Base-by-base conservation (phyloP, 2,329 filamentous ascomycete species). In the Bisporella sp. region DNA sequence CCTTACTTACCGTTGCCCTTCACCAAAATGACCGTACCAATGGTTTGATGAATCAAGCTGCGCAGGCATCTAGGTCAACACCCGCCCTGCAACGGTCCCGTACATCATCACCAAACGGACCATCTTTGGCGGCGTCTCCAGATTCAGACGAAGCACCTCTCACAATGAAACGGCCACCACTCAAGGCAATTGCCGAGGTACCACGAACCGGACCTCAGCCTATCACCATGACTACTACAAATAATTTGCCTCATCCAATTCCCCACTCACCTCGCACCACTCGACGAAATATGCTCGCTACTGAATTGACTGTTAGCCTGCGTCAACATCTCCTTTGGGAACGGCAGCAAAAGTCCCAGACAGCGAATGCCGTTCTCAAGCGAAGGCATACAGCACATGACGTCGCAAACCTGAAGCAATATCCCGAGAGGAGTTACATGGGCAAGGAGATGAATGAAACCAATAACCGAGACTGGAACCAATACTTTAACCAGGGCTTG, bases 261-360 rank as follows among this genome's bases (percentile, higher is more conserved):
- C 87, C 89, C 1, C 78, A 96, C 57, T 97, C 93, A 5, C 93
- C 93, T 4, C 82, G 90, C 51, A 96, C 92, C 0, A 96, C 91
- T 0, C 82, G 93, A 47, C 82, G 91, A 54, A 95, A 96, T 69
- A 99, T 99, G 93, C 78, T 99, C 50, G 86, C 89, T 6, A 95
- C 89, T 0, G 93, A 99, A 71, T 75, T 99, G 49, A 96, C 92
- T 2, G 90, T 96, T 66, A 95, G 89, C 28, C 82, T 99, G 4
- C 83, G 93, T 28, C 87, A 90, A 60, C 88, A 96, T 62, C 82
- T 99, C 12, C 79, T 97, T 12, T 95, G 89, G 87, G 93, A 99
- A 68, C 85, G 93, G 47, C 89, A 95, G 64, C 92, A 97, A 65
- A 95, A 93, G 77, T 89, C 89, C 52, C 86, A 87, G 33, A 92